Evolutionary conservation across 1,284 basidiomycete species (phyloP).

Genomic region (Malassezia sp.): DNA sequence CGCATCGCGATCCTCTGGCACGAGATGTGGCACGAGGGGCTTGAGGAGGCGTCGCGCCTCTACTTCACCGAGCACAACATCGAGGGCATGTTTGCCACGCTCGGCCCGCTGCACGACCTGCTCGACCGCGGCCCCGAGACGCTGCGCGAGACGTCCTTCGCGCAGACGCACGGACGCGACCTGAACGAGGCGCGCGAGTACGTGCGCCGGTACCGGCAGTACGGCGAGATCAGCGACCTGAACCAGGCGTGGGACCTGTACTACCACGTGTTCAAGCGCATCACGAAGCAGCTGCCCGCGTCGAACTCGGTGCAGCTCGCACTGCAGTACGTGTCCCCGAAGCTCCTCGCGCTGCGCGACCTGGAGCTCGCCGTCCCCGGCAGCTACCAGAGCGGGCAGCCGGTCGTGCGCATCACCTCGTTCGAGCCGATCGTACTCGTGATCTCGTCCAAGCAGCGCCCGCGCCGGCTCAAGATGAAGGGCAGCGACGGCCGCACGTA

Average conservation of each 20-base stretch:
- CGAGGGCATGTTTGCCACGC: constrained; percentile 90
- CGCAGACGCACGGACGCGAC: constrained; percentile 86
- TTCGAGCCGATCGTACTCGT: constrained; percentile 52
- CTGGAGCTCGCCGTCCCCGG: constrained; percentile 91
- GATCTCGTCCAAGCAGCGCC: constrained; percentile 96
- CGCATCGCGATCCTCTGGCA: constrained; percentile 98
- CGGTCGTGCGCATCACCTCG: constrained; percentile 73
- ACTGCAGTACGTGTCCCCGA: constrained; percentile 93
- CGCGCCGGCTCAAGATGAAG: constrained; percentile 73
- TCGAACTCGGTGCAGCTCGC: constrained; percentile 69
- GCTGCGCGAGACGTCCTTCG: constrained; percentile 85
- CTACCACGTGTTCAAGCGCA: constrained; percentile 87
- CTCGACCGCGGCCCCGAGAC: constrained; percentile 94
- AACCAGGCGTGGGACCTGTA: constrained; percentile 99
- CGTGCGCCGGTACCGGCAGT: constrained; percentile 71
- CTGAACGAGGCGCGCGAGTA: constrained; percentile 88
- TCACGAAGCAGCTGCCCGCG: constrained; percentile 83
- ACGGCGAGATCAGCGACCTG: constrained; percentile 72
- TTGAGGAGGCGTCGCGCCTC: constrained; percentile 91
- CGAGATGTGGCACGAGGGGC: constrained; percentile 95
- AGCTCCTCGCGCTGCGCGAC: constrained; percentile 74
- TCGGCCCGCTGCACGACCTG: constrained; percentile 88
- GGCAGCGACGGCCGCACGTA: constrained; percentile 91
- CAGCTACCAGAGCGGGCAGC: constrained; percentile 82
- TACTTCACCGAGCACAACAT: constrained; percentile 98